phyloP scores from a whole-genome alignment of 202 grass and related monocot species.

The Elaeis oleifera region DNA sequence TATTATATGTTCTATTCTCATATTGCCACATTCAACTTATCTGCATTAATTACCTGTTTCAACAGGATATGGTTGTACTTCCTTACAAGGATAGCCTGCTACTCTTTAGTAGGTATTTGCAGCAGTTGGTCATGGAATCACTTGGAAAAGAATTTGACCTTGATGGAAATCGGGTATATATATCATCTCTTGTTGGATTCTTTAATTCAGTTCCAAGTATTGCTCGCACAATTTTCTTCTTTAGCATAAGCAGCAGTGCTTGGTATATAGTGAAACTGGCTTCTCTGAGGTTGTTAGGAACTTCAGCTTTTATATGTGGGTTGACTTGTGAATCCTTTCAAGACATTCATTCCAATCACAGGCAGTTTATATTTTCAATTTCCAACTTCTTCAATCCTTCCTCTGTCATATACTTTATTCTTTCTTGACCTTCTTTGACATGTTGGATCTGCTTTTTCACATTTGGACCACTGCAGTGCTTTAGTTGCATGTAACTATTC shows the following conservation, averaged over 20 bases:
- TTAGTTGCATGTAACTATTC: no score
- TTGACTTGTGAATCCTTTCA: no score
- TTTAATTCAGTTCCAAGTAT: neutral
- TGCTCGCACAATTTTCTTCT: no score
- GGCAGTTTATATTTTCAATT: no score
- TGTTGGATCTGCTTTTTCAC: neutral
- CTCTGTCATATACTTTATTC: constrained; percentile 1
- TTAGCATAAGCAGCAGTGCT: no score
- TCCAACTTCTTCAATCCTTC: neutral
- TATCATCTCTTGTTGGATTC: constrained; percentile 1
- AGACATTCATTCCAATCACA: no score
- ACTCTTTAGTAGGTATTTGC: constrained; percentile 98
- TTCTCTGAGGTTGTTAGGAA: no score
- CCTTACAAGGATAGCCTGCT: constrained; percentile 97
- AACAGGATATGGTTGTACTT: constrained; percentile 99
- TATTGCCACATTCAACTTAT: constrained; percentile 11
- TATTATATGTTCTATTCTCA: constrained; percentile 5
- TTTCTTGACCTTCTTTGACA: neutral
- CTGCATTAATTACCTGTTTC: constrained; percentile 4
- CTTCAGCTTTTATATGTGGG: no score
- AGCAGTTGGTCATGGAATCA: constrained; percentile 99
- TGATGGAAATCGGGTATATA: constrained; percentile 77
- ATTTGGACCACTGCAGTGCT: neutral
- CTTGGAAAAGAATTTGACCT: constrained; percentile 98
- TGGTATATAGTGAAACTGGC: no score